Evolutionary conservation across 176 grass and related monocot genomes (phyloP).

Genomic region (Lolium multiflorum): DNA sequence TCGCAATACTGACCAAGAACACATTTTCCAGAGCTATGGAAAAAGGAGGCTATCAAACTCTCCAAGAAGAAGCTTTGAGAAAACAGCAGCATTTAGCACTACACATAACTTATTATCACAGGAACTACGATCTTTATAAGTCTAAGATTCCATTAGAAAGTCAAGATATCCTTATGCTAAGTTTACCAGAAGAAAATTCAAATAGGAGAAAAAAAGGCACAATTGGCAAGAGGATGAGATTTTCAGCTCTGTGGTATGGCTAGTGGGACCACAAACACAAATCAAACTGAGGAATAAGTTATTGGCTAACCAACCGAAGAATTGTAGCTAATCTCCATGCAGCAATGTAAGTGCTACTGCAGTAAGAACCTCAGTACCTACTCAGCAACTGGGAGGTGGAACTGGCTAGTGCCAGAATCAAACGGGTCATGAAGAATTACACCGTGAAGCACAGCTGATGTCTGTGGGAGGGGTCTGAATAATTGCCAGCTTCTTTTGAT

Average conservation of each 20-base stretch:
- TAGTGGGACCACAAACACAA: neutral
- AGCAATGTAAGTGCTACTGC: neutral
- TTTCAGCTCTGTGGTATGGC: neutral
- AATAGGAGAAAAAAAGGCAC: neutral
- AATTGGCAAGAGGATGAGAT: neutral
- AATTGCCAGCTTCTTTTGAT: no score
- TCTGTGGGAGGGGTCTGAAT: no score
- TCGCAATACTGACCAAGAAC: neutral
- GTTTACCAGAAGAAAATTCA: neutral
- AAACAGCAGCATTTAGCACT: neutral
- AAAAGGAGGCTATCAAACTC: neutral
- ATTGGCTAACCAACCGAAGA: neutral
- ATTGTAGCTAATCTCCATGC: neutral
- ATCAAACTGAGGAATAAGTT: neutral
- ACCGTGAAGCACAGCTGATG: no score
- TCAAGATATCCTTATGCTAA: neutral
- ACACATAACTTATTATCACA: conserved; percentile 3
- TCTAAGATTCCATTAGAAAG: neutral
- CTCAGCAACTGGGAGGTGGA: no score
- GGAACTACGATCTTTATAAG: neutral
- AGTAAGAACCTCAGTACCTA: neutral
- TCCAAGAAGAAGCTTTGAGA: neutral
- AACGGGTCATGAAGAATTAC: no score
- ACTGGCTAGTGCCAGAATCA: no score
- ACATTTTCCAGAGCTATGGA: conserved; percentile 18